A percentile compares a stretch with the other conserved stretches of the same genome.
These are phyloP conservation scores for Lepidopterella palustris DNA, from an alignment of 495 filamentous ascomycete genomes.

Conservation along the genomic window DNA sequence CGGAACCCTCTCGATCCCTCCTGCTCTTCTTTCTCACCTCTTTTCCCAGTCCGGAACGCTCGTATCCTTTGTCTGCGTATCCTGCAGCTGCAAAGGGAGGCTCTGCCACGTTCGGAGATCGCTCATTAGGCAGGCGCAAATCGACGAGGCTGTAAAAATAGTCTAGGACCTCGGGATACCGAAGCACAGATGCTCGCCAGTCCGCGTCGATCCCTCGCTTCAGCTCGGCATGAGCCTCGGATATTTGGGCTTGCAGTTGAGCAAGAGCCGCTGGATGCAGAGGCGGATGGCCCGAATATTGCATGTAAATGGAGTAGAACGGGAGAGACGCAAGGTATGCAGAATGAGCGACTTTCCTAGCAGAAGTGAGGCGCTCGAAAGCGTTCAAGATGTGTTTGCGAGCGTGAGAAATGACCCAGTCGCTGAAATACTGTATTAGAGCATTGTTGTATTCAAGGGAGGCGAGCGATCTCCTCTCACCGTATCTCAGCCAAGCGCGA, in stretches of 20 bases:
- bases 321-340: slow-evolving; percentile 52
- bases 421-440: slow-evolving; percentile 33
- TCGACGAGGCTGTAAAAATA: slow-evolving; percentile 64
- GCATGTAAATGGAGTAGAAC: slow-evolving; percentile 49
- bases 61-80: slow-evolving; percentile 22
- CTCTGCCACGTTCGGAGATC: slow-evolving; percentile 17
- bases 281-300: slow-evolving; percentile 34
- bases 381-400: slow-evolving; percentile 64
- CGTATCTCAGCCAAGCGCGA: slow-evolving; percentile 57
- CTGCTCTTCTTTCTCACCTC: slow-evolving; percentile 27
- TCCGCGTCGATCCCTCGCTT: slow-evolving; percentile 67
- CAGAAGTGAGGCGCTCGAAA: slow-evolving; percentile 54
- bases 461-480: slow-evolving; percentile 35
- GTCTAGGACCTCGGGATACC: slow-evolving; percentile 67
- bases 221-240: slow-evolving; percentile 51
- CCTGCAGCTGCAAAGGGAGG: slow-evolving; percentile 25
- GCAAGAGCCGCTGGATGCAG: slow-evolving; percentile 26
- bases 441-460: background rate
- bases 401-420: slow-evolving; percentile 64
- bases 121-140: slow-evolving; percentile 46
- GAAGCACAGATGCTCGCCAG: slow-evolving; percentile 61
- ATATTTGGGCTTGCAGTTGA: slow-evolving; percentile 41
- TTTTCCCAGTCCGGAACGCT: slow-evolving; percentile 18
- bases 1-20: slow-evolving; percentile 16
- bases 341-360: slow-evolving; percentile 52